A percentile compares a stretch with the other conserved stretches of the same genome.
These are phyloP conservation scores for Ogataea pignaliae DNA, from an alignment of 805 yeast species.

Conservation along the genomic window DNA sequence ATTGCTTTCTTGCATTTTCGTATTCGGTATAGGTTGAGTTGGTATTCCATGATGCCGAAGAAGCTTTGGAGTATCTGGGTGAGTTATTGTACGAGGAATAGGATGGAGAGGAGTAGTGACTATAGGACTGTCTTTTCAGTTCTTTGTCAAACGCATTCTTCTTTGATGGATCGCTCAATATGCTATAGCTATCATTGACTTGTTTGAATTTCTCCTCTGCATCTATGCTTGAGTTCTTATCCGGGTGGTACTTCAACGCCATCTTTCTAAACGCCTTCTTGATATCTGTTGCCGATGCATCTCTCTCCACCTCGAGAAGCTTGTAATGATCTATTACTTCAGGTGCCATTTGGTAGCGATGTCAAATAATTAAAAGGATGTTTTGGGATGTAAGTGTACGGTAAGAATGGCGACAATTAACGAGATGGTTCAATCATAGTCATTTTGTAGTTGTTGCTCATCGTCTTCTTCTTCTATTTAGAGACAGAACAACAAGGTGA, in stretches of 20 bases:
- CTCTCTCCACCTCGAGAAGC: conserved; percentile 46
- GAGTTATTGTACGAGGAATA: conserved; percentile 1
- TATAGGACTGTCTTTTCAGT: conserved; percentile 3
- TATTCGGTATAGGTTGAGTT: conserved; percentile 11
- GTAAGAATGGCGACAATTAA: no score
- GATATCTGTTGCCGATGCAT: conserved; percentile 55
- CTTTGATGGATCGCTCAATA: conserved; percentile 57
- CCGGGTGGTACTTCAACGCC: conserved; percentile 76
- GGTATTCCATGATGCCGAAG: no score
- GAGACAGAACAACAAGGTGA: no score
- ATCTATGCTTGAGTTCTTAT: conserved; percentile 58
- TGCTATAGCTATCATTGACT: conserved; percentile 85
- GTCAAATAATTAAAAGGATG: no score
- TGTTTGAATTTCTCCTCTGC: conserved; percentile 83
- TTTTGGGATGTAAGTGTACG: no score
- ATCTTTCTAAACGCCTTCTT: conserved; percentile 76
- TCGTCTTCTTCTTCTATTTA: no score
- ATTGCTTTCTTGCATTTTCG: conserved; percentile 20
- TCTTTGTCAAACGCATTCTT: conserved; percentile 56
- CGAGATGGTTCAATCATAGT: no score
- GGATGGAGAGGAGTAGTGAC: conserved; percentile 1
- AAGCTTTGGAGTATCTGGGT: background rate
- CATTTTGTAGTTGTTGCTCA: no score
- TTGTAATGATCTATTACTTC: conserved; percentile 48
- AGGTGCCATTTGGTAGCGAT: background rate